phyloP scores from a whole-genome alignment of 192 early-diverging fungal species.

The Gonapodya prolifera region DNA sequence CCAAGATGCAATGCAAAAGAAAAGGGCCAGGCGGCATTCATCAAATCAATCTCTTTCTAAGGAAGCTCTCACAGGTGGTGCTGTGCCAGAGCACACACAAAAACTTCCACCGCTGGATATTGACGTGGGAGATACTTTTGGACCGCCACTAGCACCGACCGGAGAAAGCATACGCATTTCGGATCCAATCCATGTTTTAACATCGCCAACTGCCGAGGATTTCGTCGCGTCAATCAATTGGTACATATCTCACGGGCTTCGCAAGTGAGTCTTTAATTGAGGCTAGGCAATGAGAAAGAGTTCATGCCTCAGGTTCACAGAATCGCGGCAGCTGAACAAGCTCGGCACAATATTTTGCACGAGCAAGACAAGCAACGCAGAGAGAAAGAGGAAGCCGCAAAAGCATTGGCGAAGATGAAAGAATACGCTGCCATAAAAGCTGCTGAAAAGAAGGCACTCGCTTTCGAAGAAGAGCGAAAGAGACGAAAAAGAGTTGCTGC shows the following conservation, averaged over 20 bases:
- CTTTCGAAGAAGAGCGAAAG: background rate
- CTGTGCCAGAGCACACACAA: background rate
- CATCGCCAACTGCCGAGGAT: background rate
- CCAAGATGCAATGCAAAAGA: background rate
- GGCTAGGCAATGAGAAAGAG: too few relatives aligned
- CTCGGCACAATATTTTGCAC: background rate
- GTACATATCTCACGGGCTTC: background rate
- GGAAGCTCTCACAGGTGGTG: background rate
- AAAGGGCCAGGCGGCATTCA: background rate
- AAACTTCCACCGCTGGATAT: background rate
- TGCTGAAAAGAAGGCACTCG: background rate
- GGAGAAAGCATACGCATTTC: background rate
- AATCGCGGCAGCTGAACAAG: background rate
- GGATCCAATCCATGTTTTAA: background rate
- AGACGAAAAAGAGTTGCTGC: background rate
- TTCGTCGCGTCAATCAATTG: background rate
- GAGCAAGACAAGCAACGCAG: background rate
- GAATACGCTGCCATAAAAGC: background rate
- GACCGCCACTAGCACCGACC: background rate
- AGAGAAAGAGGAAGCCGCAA: background rate
- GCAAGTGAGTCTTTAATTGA: background rate
- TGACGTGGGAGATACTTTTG: background rate
- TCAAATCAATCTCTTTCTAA: background rate
- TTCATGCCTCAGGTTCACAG: too few relatives aligned
- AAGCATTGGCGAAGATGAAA: background rate